phyloP scores from a whole-genome alignment of 2,329 filamentous ascomycete genomes.

The Aaosphaeria pasadenensis region DNA sequence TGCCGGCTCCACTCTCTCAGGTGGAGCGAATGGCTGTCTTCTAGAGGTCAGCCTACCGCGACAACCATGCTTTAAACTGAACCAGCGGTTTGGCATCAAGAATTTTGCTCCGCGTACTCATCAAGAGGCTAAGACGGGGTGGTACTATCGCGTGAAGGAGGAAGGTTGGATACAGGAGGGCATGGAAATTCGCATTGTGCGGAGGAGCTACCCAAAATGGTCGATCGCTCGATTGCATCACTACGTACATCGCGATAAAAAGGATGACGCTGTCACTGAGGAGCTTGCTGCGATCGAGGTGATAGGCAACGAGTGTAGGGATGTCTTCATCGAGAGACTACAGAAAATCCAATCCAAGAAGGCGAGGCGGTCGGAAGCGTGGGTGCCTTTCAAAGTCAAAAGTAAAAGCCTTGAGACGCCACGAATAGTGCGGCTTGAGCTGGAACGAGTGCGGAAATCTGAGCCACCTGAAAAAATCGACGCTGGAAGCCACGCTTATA shows the following conservation, averaged over 20 bases:
- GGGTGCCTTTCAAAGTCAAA: neutral
- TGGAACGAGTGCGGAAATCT: neutral
- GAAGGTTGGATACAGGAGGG: constrained; percentile 1
- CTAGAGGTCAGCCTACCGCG: constrained; percentile 59
- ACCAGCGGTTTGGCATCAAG: constrained; percentile 60
- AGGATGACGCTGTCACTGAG: neutral
- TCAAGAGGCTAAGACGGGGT: constrained; percentile 56
- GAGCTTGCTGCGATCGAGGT: neutral
- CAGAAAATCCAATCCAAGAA: neutral
- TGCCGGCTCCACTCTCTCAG: constrained; percentile 21
- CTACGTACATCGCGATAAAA: neutral
- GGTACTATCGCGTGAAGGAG: constrained; percentile 60
- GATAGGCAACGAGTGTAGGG: neutral
- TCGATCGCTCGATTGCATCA: neutral
- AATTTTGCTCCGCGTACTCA: constrained; percentile 58
- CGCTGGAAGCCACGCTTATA: neutral
- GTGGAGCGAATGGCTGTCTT: constrained; percentile 12
- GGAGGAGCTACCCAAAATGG: neutral
- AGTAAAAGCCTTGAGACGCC: neutral
- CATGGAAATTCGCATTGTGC: neutral
- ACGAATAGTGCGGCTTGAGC: neutral
- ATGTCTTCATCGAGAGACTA: neutral
- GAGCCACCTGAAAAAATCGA: neutral
- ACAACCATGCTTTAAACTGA: constrained; percentile 65
- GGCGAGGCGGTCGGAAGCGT: neutral